Evolutionary conservation across 2,329 filamentous ascomycete genomes (phyloP).

Genomic region (Apiospora sp.): DNA sequence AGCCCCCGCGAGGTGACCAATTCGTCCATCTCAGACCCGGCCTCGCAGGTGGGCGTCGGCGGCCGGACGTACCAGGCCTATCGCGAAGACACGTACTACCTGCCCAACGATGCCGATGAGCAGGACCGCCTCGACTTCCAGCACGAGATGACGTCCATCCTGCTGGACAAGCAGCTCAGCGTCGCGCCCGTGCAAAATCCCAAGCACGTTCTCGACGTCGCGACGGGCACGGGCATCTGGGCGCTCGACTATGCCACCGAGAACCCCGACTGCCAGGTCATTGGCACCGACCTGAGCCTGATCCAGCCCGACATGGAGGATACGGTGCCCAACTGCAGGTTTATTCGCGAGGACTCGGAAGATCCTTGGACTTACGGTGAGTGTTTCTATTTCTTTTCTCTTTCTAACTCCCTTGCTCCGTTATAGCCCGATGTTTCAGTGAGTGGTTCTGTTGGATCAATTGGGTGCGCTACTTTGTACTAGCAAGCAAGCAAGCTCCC

Average conservation of each 20-base stretch:
- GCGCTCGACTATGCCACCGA: constrained; percentile 25
- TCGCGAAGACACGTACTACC: constrained; percentile 21
- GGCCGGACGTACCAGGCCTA: constrained; percentile 25
- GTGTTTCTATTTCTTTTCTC: neutral
- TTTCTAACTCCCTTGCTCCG: neutral
- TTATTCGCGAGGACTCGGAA: constrained; percentile 23
- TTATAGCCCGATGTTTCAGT: neutral
- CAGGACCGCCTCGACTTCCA: constrained; percentile 30
- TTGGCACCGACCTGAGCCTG: constrained; percentile 27
- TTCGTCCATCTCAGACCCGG: constrained; percentile 13
- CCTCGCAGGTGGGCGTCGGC: neutral
- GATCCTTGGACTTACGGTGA: constrained; percentile 18
- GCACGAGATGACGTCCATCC: constrained; percentile 20
- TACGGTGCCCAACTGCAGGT: constrained; percentile 15
- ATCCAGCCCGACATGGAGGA: constrained; percentile 24
- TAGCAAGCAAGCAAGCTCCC: neutral
- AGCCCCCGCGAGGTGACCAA: constrained; percentile 13
- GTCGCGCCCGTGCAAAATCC: constrained; percentile 24
- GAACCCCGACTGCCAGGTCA: constrained; percentile 18
- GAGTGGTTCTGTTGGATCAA: neutral
- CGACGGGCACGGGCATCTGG: constrained; percentile 28
- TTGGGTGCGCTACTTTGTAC: neutral
- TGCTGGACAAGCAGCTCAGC: constrained; percentile 22
- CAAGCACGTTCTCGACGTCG: constrained; percentile 24
- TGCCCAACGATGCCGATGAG: constrained; percentile 29